Evolutionary conservation across 2,329 filamentous ascomycete genomes (phyloP).

Genomic region (Calonectria ilicicola): DNA sequence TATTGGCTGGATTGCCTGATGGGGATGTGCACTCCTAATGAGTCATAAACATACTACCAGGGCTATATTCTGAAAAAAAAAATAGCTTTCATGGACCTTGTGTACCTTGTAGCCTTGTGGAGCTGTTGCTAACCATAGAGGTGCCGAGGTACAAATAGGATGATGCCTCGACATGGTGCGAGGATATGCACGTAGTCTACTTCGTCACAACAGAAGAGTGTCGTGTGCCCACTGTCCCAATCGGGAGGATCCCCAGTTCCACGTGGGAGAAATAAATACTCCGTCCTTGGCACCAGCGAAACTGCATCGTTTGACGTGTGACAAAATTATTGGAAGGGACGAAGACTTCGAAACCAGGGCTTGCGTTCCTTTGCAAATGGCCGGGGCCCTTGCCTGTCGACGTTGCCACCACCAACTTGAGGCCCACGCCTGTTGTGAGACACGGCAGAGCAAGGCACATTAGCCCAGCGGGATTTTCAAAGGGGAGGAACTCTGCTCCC

Average conservation of each 20-base stretch:
- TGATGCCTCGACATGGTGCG: background rate
- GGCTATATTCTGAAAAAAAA: too few relatives aligned
- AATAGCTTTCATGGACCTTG: too few relatives aligned
- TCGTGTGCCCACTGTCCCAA: slow-evolving; percentile 7
- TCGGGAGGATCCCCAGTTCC: background rate
- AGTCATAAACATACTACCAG: background rate
- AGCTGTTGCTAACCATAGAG: background rate
- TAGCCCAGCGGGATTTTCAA: background rate
- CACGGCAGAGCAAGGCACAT: background rate
- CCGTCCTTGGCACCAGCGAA: background rate
- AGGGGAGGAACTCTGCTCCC: background rate
- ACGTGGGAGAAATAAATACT: background rate
- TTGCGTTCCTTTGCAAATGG: background rate
- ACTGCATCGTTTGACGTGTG: slow-evolving; percentile 1
- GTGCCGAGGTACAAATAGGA: background rate
- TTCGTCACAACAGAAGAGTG: background rate
- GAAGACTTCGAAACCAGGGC: slow-evolving; percentile 5
- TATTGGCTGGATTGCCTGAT: background rate
- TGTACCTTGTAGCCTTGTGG: too few relatives aligned
- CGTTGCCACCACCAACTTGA: background rate
- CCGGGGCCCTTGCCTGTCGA: background rate
- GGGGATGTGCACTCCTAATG: background rate
- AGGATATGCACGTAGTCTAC: background rate
- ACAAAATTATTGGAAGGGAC: slow-evolving; percentile 10
- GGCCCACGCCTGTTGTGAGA: background rate